Conservation (phyloP, 192 early-diverging fungal species). For the Geosiphon pyriformis region DNA sequence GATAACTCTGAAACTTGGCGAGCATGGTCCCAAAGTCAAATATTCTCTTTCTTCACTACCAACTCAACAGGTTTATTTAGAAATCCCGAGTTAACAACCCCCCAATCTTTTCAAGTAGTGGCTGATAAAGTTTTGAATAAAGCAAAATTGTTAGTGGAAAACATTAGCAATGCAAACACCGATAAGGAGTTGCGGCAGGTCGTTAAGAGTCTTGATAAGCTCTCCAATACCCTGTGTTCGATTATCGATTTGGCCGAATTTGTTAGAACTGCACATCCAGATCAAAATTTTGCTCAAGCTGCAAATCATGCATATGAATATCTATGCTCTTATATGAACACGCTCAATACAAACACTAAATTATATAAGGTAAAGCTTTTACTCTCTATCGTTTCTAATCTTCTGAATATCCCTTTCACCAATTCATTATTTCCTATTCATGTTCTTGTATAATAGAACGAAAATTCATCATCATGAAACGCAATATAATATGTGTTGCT, state of each 20-base stretch:
- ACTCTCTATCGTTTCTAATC: too few relatives aligned
- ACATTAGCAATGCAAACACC: constrained; percentile 45
- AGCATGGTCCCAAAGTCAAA: neutral
- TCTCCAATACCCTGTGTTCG: constrained; percentile 83
- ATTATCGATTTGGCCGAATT: constrained; percentile 92
- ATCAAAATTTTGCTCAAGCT: constrained; percentile 56
- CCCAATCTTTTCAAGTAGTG: constrained; percentile 5
- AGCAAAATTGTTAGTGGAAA: constrained; percentile 39
- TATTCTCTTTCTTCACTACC: neutral
- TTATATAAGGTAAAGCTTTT: constrained; percentile 60
- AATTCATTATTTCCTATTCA: too few relatives aligned
- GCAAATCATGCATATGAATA: constrained; percentile 73
- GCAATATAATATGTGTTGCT: neutral
- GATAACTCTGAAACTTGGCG: neutral
- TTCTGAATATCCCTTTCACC: too few relatives aligned
- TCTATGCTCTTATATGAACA: constrained; percentile 82
- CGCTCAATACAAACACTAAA: constrained; percentile 85
- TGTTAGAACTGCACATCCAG: constrained; percentile 86
- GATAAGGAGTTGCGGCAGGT: constrained; percentile 60
- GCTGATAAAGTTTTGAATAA: constrained; percentile 18
- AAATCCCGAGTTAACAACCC: constrained; percentile 13
- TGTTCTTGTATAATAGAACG: neutral
- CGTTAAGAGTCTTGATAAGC: constrained; percentile 82
- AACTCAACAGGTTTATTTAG: constrained; percentile 19
- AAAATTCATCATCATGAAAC: neutral